phyloP scores from a whole-genome alignment of 108 stramenopile genomes.

The Cyclostephanos invisitatus region DNA sequence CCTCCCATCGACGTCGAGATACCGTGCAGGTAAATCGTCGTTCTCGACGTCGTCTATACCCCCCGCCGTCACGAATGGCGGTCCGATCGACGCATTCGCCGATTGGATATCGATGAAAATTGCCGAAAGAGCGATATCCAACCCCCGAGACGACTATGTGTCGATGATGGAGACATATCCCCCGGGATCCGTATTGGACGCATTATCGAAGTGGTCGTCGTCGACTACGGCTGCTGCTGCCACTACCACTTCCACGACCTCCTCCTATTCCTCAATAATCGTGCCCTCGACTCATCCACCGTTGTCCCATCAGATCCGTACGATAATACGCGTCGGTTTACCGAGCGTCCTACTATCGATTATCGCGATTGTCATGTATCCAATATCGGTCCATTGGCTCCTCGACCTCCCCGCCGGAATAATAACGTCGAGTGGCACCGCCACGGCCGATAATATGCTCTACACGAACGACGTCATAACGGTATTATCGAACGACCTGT shows the following conservation, averaged over 20 bases:
- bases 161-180: slow-evolving; percentile 33
- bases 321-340: slow-evolving; percentile 36
- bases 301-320: slow-evolving; percentile 48
- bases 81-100: slow-evolving; percentile 45
- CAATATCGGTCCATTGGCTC: slow-evolving; percentile 30
- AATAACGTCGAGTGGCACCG: too few relatives aligned
- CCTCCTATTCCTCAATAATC: neutral
- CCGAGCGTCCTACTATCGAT: slow-evolving; percentile 30
- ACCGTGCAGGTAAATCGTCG: neutral
- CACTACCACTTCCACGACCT: too few relatives aligned
- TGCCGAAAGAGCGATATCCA: slow-evolving; percentile 23
- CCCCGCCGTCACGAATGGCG: too few relatives aligned
- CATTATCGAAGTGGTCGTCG: slow-evolving; percentile 16
- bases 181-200: slow-evolving; percentile 41
- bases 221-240: too few relatives aligned
- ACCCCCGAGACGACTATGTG: neutral
- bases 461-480: slow-evolving; percentile 43
- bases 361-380: slow-evolving; percentile 21
- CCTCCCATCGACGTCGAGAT: too few relatives aligned
- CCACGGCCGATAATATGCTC: slow-evolving; percentile 12
- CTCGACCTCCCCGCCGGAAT: neutral
- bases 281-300: slow-evolving; percentile 23
- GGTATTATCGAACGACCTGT: slow-evolving; percentile 52
- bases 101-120: slow-evolving; percentile 39
- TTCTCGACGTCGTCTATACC: too few relatives aligned